Evolutionary conservation across 768 basidiomycete species (phyloP), one percentile per base, ranked within the genome.

Genomic region (Cytidiella melzeri): DNA sequence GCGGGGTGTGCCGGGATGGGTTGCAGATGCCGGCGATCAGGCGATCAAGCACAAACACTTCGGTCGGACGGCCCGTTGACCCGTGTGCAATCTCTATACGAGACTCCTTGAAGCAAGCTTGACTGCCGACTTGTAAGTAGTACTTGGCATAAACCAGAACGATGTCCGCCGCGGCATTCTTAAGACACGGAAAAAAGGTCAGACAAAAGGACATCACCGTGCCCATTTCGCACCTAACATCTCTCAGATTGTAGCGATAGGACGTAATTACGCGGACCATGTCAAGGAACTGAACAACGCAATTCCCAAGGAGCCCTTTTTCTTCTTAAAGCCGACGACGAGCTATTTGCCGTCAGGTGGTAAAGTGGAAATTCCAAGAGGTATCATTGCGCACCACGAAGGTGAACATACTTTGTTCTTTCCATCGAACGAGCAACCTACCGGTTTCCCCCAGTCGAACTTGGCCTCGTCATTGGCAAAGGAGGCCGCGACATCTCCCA

Each of bases 301-400:
- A 4, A 69, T 84, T 4, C 94, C 95, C 0, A 88, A 83, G 64
- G 94, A 97, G 62, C 96, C 96, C 0, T 97, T 99, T 75, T 94
- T 97, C 78, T 99, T 99, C 73, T 70, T 98, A 23, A 99, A 99
- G 68, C 96, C 95, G 6, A 98, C 96, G 4, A 83, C 86, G 11
- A 91, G 87, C 62, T 98, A 94, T 61, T 61, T 97, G 20, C 60
- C 72, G 19, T 80, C 81, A 13, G 89, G 88, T 0, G 92, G 89
- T 1, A 75, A 77, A 28, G 70, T 98, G 18, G 89, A 97, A 69
- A 86, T 97, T 28, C 96, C 96, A 0, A 68, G 62, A 23, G 94
- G 94, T 4, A 76, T 94, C 28, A 58, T 83, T 3, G 85, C 86
- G 19, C 95, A 98, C 58, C 84, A 98, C 63, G 96, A 98, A 80